Conservation (phyloP, 768 basidiomycete species). For the Leccinum longicurvipes region DNA sequence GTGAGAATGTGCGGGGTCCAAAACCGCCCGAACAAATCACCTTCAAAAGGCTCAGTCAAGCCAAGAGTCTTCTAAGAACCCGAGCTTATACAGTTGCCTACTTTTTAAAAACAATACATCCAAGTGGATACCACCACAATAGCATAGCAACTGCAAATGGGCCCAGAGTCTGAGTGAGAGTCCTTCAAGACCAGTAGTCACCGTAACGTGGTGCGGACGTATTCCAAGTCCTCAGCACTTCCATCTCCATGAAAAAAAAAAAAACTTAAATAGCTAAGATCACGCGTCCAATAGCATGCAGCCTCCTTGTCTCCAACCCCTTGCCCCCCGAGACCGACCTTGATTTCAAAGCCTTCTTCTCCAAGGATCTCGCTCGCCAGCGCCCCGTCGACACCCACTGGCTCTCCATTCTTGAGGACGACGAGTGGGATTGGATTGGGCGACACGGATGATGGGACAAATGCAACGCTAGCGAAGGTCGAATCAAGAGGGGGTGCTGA, state of each 20-base stretch:
- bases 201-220: slow-evolving; percentile 95
- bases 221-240: slow-evolving; percentile 48
- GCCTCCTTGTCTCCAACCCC: slow-evolving; percentile 55
- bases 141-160: background rate
- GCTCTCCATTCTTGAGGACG: slow-evolving; percentile 92
- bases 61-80: background rate
- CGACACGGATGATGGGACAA: slow-evolving; percentile 67
- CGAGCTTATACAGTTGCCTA: background rate
- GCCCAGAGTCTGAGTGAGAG: background rate
- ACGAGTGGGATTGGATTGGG: slow-evolving; percentile 48
- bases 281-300: slow-evolving; percentile 95
- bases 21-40: no score
- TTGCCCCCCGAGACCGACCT: slow-evolving; percentile 70
- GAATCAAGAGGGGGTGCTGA: slow-evolving; percentile 63
- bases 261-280: slow-evolving; percentile 87
- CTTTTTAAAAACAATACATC: background rate
- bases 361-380: slow-evolving; percentile 81
- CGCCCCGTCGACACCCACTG: slow-evolving; percentile 80
- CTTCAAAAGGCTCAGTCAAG: background rate
- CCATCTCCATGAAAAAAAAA: slow-evolving; percentile 16
- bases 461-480: slow-evolving; percentile 77
- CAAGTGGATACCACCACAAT: no score
- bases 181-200: slow-evolving; percentile 72
- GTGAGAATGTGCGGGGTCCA: no score
- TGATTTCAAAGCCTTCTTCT: slow-evolving; percentile 80